A percentile compares a stretch with the other conserved stretches of the same genome.
These are phyloP conservation scores for Botryotinia narcissicola DNA, from an alignment of 2,329 filamentous ascomycete genomes.

Conservation along the genomic window DNA sequence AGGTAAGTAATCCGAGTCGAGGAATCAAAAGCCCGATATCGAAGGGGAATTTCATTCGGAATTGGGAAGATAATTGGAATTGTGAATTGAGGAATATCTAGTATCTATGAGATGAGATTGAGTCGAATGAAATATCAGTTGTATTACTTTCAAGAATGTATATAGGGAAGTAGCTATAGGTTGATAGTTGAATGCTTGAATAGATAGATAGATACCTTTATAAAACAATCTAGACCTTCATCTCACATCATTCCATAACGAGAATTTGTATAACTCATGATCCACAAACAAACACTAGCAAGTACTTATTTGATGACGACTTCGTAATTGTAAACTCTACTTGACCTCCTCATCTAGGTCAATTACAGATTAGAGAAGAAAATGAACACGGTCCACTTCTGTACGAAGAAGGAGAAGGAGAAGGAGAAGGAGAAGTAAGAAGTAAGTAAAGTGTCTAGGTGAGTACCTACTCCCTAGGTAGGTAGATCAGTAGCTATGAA, in stretches of 20 bases:
- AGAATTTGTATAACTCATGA: neutral
- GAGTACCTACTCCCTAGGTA: neutral
- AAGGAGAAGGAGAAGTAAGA: neutral
- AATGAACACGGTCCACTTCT: conserved; percentile 5
- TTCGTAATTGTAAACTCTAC: neutral
- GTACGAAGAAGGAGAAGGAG: neutral
- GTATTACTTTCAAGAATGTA: too few species aligned
- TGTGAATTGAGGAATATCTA: neutral
- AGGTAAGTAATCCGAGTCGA: neutral
- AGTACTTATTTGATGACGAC: neutral
- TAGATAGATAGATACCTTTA: too few species aligned
- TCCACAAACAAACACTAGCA: neutral
- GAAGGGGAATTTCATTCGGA: neutral
- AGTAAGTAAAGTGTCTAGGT: neutral
- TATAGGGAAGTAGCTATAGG: too few species aligned
- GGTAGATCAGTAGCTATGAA: neutral
- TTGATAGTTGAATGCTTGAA: too few species aligned
- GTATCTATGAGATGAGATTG: neutral
- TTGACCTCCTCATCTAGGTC: neutral
- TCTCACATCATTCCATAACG: neutral
- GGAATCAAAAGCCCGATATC: neutral
- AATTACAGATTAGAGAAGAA: neutral
- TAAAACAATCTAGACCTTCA: neutral
- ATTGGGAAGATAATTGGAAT: neutral
- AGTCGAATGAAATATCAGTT: neutral